Evolutionary conservation across 768 basidiomycete genomes (phyloP), one percentile per base, ranked within the genome.

Genomic region (Suillus luteus): DNA sequence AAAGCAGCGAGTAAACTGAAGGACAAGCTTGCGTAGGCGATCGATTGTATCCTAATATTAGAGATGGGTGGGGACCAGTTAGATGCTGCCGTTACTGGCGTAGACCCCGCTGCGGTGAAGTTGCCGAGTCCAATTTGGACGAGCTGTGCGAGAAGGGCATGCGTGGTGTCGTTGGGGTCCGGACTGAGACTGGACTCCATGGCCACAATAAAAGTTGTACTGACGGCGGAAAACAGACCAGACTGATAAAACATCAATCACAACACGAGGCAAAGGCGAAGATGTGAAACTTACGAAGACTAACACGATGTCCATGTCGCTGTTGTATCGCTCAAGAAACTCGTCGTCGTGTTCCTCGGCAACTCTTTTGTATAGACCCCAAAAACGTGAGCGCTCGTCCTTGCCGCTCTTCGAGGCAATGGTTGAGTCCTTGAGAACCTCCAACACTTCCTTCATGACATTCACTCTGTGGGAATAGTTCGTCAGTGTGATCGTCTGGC

Each of bases 271-370:
- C 5, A 12, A 48, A 22, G 46, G 11, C 5, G 22, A 48, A 5
- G 11, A 24, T 2, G 5, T 9, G 5, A 35, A 19, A 62, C 70
- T 27, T 46, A 71, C 70, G 46, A 71, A 71, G 55, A 71, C 60
- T 1, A 71, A 55, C 19, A 69, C 57, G 10, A 67, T 66, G 55
- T 71, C 66, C 48, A 71, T 62, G 38, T 66, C 64, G 33, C 61
- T 59, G 14, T 9, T 64, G 55, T 62, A 68, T 33, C 63, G 55
- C 4, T 71, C 64, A 5, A 68, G 37, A 8, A 69, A 62, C 31
- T 69, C 65, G 24, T 24, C 40, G 59, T 71, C 62, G 44, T 67
- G 66, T 55, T 64, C 60, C 22, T 60, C 60, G 5, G 68, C 62
- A n/a, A 66, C 62, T n/a, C 31, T 55, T 15, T 48, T 61, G 52